Conservation (phyloP, 495 filamentous ascomycete genomes). For the Tuber indicum region DNA sequence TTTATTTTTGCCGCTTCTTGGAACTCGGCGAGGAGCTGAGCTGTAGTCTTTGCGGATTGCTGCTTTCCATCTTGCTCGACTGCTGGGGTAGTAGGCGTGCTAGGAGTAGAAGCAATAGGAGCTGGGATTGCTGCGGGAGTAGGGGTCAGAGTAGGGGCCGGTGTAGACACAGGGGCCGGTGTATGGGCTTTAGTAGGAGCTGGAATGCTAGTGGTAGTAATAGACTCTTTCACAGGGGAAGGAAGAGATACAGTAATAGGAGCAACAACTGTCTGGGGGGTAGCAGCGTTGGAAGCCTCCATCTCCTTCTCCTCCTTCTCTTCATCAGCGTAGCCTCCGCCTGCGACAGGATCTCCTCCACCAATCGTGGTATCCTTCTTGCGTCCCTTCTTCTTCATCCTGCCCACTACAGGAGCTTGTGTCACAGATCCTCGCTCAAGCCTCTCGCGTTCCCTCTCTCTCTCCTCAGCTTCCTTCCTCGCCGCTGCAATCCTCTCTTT, state of each 20-base stretch:
- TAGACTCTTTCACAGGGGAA: constrained; percentile 1
- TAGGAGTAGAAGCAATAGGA: not conserved
- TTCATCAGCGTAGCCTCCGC: constrained; percentile 18
- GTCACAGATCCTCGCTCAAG: constrained; percentile 23
- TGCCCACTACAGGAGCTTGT: constrained; percentile 37
- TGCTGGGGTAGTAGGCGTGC: not conserved
- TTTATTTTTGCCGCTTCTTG: constrained; percentile 50
- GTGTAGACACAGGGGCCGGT: not conserved
- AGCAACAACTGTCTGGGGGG: not conserved
- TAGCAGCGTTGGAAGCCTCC: not conserved
- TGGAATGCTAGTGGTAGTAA: constrained; percentile 4
- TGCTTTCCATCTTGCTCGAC: constrained; percentile 3
- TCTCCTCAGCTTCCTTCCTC: constrained; percentile 41
- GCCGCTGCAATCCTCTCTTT: constrained; percentile 73
- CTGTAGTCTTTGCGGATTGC: constrained; percentile 41
- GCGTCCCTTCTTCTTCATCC: constrained; percentile 40
- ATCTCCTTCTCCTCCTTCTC: constrained; percentile 11
- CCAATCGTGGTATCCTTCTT: constrained; percentile 43
- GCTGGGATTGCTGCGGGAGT: not conserved
- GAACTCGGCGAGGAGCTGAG: constrained; percentile 50
- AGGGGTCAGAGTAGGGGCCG: not conserved
- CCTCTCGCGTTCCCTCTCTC: constrained; percentile 19
- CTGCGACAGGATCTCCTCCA: constrained; percentile 4
- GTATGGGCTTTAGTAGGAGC: constrained; percentile 5
- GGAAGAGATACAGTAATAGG: constrained; percentile 5